These are phyloP conservation scores for Amanita molliuscula DNA, from an alignment of 768 basidiomycete species.

Conservation along the genomic window DNA sequence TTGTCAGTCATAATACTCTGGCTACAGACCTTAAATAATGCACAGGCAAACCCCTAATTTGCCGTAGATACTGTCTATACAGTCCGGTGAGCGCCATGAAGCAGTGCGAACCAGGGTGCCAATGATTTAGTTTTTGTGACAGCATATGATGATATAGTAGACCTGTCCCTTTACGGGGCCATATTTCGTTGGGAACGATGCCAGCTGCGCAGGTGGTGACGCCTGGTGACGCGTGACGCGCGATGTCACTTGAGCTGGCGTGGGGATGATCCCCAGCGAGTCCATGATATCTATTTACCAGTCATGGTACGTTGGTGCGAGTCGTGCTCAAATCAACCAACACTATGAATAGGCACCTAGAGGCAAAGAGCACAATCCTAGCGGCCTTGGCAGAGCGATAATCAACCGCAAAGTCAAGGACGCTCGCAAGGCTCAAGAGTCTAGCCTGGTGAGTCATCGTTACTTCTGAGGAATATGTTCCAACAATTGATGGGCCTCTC, in stretches of 20 bases:
- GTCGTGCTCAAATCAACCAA: neutral
- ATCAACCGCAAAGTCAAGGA: slow-evolving; percentile 87
- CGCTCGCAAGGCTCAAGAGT: slow-evolving; percentile 47
- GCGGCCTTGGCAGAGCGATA: slow-evolving; percentile 89
- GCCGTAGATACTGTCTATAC: slow-evolving; percentile 32
- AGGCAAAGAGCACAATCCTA: slow-evolving; percentile 52
- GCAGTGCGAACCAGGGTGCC: neutral
- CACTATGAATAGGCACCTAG: slow-evolving; percentile 38
- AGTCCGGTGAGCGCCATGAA: slow-evolving; percentile 17
- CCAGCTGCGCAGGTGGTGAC: no score
- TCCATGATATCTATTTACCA: no score
- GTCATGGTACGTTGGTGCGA: neutral
- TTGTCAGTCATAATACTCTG: neutral
- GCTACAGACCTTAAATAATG: slow-evolving; percentile 30
- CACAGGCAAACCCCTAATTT: slow-evolving; percentile 30
- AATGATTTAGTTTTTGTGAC: no score
- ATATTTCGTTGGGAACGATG: no score
- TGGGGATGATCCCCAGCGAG: no score
- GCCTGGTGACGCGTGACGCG: no score
- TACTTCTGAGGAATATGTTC: neutral
- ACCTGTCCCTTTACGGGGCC: no score
- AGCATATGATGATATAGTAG: no score
- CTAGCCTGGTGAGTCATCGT: slow-evolving; percentile 48
- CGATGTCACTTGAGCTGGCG: no score
- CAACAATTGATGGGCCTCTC: slow-evolving; percentile 5